Evolutionary conservation across 345 rosid species (phyloP), one percentile per base, ranked within the genome.

Genomic region (Clausena lansium): DNA sequence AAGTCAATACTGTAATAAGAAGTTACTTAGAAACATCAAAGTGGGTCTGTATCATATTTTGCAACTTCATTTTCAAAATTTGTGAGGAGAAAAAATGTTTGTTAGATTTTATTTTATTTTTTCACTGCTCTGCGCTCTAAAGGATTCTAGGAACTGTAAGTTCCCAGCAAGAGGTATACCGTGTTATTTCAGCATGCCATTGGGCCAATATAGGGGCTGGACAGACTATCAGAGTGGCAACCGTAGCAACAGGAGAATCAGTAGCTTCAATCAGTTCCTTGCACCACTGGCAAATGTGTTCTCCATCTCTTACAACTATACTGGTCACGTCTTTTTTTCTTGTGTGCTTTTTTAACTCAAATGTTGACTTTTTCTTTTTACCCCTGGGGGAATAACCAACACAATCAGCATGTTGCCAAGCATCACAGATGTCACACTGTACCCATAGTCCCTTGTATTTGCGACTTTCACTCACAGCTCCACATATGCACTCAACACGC

Each of bases 321-420:
- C 64, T 68, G 45, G 80, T 65, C 39, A 86, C 76, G 67, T 87
- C 90, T 69, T 86, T 89, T 86, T 88, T 91, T 81, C 87, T 86
- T 54, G 69, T 77, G 55, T 58, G 81, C 78, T 85, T 90, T 78
- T 79, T 80, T 74, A 84, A 80, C 75, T 78, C 75, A 30, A 71
- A 74, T 45, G 61, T 52, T 59, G 82, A 85, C 75, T 74, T 85
- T 66, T 73, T 85, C 72, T 77, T 79, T 65, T 86, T 89, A 61
- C 98, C 93, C 76, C 84, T 90, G 50, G 97, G 87, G 38, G 96
- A 91, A 88, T 95, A 95, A 77, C 98, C 96, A 71, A 93, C 99
- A 86, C 98, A 95, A 22, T 93, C 96, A 0, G 99, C 92, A 89
- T 95, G 99, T 81, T 95, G 99, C 99, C 99, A 95, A 84, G 99